Evolutionary conservation across 768 basidiomycete species (phyloP).

Genomic region (Lepiota venenata): DNA sequence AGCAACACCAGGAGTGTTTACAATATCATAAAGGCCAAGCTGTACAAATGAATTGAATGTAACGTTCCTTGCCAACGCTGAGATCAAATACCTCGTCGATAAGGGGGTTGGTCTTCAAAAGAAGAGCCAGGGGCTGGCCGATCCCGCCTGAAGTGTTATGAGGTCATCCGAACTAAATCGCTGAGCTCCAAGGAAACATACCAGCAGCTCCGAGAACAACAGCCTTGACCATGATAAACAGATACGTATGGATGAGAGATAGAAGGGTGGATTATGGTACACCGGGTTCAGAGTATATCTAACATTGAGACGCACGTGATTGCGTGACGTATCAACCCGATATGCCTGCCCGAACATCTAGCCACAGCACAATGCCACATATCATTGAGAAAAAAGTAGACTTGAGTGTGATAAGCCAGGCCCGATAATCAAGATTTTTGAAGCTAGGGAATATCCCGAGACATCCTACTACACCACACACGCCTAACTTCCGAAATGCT

Average conservation of each 20-base stretch:
- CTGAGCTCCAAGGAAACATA: slow-evolving; percentile 24
- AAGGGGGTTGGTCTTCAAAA: slow-evolving; percentile 82
- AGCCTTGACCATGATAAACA: slow-evolving; percentile 59
- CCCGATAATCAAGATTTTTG: no score
- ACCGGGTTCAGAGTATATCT: slow-evolving; percentile 5
- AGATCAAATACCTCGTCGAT: slow-evolving; percentile 61
- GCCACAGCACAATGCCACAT: no score
- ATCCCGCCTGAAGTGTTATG: slow-evolving; percentile 69
- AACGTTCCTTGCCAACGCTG: background rate
- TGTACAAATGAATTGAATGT: slow-evolving; percentile 23
- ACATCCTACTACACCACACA: no score
- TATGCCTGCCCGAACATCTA: no score
- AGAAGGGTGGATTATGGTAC: slow-evolving; percentile 15
- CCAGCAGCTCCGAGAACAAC: slow-evolving; percentile 97
- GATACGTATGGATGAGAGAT: slow-evolving; percentile 20
- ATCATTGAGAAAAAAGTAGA: no score
- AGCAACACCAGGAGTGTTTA: slow-evolving; percentile 95
- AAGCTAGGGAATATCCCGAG: no score
- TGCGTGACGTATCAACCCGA: no score
- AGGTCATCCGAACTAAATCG: background rate
- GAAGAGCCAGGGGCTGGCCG: slow-evolving; percentile 91
- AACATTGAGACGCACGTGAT: slow-evolving; percentile 7
- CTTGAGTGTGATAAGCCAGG: no score
- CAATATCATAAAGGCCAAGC: slow-evolving; percentile 94
- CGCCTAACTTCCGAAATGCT: no score